These are phyloP conservation scores for Solanum habrochaites DNA, from an alignment of 257 asterid genomes.

Conservation along the genomic window DNA sequence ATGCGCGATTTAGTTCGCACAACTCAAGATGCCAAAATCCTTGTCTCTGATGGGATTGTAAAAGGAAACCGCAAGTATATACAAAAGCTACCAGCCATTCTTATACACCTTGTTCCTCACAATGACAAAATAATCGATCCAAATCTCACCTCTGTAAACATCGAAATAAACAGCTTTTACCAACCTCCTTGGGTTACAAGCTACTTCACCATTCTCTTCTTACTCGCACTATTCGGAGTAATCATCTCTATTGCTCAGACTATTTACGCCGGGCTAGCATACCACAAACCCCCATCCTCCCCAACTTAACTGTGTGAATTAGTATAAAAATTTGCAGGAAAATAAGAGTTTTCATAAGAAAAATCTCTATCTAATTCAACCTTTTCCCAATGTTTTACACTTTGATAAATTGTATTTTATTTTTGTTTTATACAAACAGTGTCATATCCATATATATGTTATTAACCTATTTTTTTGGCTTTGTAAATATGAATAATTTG, in stretches of 20 bases:
- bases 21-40: conserved; percentile 2
- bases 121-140: neutral
- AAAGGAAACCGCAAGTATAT: neutral
- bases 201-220: neutral
- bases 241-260: neutral
- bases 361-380: too few species aligned
- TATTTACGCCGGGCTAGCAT: neutral
- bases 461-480: too few species aligned
- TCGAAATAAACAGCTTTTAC: neutral
- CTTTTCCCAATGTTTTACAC: too few species aligned
- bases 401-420: too few species aligned
- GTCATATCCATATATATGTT: too few species aligned
- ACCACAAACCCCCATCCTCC: neutral
- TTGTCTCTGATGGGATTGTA: neutral
- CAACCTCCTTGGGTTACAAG: neutral
- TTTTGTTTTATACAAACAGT: too few species aligned
- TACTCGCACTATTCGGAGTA: neutral
- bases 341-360: too few species aligned
- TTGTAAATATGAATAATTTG: too few species aligned
- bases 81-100: neutral
- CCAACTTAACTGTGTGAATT: too few species aligned
- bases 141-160: neutral
- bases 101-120: neutral
- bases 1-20: conserved; percentile 8
- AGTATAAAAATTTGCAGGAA: too few species aligned